Conservation (phyloP, 768 basidiomycete genomes). For the Amyloporia xantha region DNA sequence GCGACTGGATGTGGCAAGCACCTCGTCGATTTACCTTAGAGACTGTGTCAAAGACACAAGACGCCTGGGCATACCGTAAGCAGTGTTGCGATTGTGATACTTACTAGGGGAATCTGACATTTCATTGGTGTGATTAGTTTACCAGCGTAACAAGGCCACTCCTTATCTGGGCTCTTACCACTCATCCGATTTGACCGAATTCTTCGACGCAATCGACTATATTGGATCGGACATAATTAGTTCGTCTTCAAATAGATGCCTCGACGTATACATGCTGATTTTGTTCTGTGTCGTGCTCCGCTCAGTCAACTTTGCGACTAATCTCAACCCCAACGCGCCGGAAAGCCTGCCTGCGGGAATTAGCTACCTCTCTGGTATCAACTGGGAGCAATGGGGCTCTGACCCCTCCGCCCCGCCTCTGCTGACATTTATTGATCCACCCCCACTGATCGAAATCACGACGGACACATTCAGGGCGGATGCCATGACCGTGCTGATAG, state of each 20-base stretch:
- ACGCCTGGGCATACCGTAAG: slow-evolving; percentile 3
- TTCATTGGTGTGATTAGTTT: background rate
- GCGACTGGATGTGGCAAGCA: slow-evolving; percentile 4
- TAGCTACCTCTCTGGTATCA: background rate
- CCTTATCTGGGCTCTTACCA: background rate
- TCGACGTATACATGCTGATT: background rate
- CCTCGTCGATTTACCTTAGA: slow-evolving; percentile 1
- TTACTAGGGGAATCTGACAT: background rate
- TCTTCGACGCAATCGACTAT: background rate
- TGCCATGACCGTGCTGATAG: background rate
- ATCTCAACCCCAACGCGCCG: slow-evolving; percentile 37
- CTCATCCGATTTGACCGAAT: background rate
- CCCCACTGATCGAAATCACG: background rate
- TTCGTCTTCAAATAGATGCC: background rate
- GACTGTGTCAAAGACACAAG: background rate
- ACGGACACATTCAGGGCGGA: slow-evolving; percentile 2
- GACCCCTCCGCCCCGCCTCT: background rate
- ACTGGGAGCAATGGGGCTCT: slow-evolving; percentile 2
- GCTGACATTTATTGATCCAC: slow-evolving; percentile 2
- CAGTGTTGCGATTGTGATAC: background rate
- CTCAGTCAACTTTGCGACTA: slow-evolving; percentile 34
- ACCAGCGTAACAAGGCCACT: background rate
- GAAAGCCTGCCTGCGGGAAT: background rate
- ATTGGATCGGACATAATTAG: background rate
- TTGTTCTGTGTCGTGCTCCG: too few relatives aligned